Conservation (phyloP, 495 filamentous ascomycete genomes). For the Aspergillus hancockii region DNA sequence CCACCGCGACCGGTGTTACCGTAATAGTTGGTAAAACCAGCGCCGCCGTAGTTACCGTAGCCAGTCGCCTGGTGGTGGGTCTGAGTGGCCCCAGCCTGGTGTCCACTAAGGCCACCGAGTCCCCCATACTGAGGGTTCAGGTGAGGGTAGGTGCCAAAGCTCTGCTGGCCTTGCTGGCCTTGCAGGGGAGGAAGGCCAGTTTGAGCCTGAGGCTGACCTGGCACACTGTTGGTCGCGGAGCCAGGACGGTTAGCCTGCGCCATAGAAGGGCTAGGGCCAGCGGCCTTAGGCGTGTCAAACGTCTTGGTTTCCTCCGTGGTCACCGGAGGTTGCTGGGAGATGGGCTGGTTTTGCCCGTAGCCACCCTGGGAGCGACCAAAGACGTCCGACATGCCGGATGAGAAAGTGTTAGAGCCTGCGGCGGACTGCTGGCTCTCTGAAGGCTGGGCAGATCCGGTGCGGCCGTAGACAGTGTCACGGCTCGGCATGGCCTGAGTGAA, state of each 20-base stretch:
- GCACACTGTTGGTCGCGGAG: conserved; percentile 75
- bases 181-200: conserved; percentile 74
- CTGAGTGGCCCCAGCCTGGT: conserved; percentile 59
- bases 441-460: conserved; percentile 71
- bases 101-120: conserved; percentile 68
- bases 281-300: conserved; percentile 71
- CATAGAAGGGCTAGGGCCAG: conserved; percentile 82
- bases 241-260: conserved; percentile 78
- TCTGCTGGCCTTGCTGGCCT: conserved; percentile 63
- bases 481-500: conserved; percentile 68
- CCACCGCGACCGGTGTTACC: conserved; percentile 56
- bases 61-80: conserved; percentile 60
- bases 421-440: conserved; percentile 65
- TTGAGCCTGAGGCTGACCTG: conserved; percentile 59
- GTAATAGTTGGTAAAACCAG: conserved; percentile 58
- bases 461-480: conserved; percentile 77
- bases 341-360: conserved; percentile 69
- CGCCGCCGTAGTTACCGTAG: conserved; percentile 51
- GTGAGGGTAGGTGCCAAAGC: conserved; percentile 77
- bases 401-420: conserved; percentile 62
- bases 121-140: conserved; percentile 71
- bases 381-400: conserved; percentile 69
- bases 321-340: conserved; percentile 62
- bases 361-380: conserved; percentile 70
- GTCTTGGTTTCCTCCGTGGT: conserved; percentile 73